phyloP scores from a whole-genome alignment of 768 basidiomycete genomes.

The Rhodotorula graminis region DNA sequence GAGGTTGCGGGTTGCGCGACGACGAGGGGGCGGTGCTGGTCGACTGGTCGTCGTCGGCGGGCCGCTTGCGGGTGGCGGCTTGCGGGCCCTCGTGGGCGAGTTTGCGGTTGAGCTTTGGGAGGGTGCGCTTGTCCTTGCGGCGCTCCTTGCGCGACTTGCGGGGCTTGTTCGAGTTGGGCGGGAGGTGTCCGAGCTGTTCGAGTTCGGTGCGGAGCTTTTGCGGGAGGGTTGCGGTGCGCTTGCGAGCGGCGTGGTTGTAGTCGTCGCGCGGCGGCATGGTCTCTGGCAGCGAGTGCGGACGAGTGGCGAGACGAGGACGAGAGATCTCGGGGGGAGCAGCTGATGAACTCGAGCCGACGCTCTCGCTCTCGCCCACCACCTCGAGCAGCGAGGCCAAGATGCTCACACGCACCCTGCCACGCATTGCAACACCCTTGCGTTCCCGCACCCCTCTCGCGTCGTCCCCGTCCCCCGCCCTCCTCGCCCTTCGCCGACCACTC shows the following conservation, averaged over 20 bases:
- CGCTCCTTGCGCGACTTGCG: slow-evolving; percentile 30
- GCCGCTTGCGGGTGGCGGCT: not conserved
- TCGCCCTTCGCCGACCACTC: no score
- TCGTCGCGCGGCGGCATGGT: slow-evolving; percentile 2
- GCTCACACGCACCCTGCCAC: no score
- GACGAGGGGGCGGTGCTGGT: not conserved
- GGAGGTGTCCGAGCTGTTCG: slow-evolving; percentile 31
- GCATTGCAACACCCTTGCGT: no score
- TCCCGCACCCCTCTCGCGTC: no score
- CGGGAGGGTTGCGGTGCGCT: slow-evolving; percentile 34
- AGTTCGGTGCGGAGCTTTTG: slow-evolving; percentile 28
- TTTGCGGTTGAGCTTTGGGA: slow-evolving; percentile 22
- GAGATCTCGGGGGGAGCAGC: not conserved
- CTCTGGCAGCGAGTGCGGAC: no score
- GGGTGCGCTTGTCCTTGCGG: slow-evolving; percentile 31
- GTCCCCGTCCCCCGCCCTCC: no score
- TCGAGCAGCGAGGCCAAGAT: no score
- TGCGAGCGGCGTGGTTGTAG: slow-evolving; percentile 19
- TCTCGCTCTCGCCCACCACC: no score
- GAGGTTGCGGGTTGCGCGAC: not conserved
- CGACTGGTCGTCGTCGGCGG: not conserved
- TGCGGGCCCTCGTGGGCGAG: not conserved
- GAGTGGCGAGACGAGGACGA: not conserved
- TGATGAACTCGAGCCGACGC: no score
- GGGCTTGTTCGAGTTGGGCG: slow-evolving; percentile 2